Evolutionary conservation across 2,329 filamentous ascomycete species (phyloP), one percentile per base, ranked within the genome.

Genomic region (Celoporthe dispersa): DNA sequence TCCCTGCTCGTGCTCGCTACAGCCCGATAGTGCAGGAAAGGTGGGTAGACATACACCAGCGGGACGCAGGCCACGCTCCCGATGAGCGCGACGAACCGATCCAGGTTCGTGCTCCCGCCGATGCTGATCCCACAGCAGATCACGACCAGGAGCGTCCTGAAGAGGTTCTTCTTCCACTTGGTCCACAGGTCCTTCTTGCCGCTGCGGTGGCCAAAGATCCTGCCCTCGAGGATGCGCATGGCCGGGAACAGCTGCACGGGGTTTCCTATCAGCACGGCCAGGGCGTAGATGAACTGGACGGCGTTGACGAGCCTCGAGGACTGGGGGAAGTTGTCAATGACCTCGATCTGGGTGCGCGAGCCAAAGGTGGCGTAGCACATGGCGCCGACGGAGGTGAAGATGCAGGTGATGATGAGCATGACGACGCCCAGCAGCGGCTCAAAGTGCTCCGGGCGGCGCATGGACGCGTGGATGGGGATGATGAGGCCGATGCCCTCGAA

Each of bases 401-500:
- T 86, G 73, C 90, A 78, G 3, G 91, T 93, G 77, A 93, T 92
- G 79, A 93, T 84, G 71, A 90, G 76, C 91, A 94, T 93, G 79
- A 94, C 88, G 16, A 87, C 74, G 71, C 85, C 91, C 1, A 94
- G 86, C 3, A 94, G 84, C 69, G 83, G 83, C 74, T 87, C 85
- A 75, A 94, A 94, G 25, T 89, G 85, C 72, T 92, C 83, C 0
- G 91, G 91, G 70, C 89, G 83, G 75, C 87, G 87, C 91, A 94
- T 94, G 69, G 89, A 91, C 11, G 90, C 91, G 77, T 93, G 90
- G 67, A 94, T 94, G 0, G 91, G 91, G 11, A 94, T 82, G 73
- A 94, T 92, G 33, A 94, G 86, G 0, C 91, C 91, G 62, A 94
- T 93, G 63, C 91, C 91, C 77, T 94, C 91, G 74, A 93, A 94